A percentile compares a stretch with the other conserved stretches of the same genome.
These are phyloP conservation scores for Gautieria morchelliformis DNA, from an alignment of 768 basidiomycete species.

Conservation along the genomic window DNA sequence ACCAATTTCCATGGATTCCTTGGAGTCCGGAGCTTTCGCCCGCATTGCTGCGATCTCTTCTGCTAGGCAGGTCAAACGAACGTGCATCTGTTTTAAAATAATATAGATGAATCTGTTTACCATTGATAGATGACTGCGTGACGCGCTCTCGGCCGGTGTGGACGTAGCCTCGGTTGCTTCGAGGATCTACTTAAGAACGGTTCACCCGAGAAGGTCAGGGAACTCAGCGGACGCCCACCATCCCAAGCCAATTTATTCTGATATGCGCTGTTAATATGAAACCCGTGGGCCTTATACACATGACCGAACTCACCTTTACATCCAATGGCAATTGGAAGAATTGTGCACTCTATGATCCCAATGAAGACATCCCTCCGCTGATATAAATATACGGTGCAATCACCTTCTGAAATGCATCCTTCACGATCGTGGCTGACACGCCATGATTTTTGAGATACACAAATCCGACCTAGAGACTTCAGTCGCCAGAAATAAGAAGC, in stretches of 20 bases:
- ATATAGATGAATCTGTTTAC: background rate
- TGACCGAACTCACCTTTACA: constrained; percentile 41
- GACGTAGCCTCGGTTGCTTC: constrained; percentile 81
- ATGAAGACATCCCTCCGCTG: background rate
- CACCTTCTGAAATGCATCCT: constrained; percentile 60
- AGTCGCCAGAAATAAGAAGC: constrained; percentile 1
- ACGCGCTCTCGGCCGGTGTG: constrained; percentile 73
- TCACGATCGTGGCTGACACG: constrained; percentile 45
- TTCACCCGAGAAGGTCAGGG: background rate
- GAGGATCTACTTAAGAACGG: constrained; percentile 40
- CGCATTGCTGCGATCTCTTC: constrained; percentile 67
- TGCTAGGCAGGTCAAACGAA: constrained; percentile 19
- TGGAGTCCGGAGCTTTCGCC: constrained; percentile 68
- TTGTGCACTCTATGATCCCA: constrained; percentile 47
- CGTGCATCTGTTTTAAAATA: background rate
- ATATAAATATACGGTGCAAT: background rate
- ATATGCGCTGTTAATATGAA: background rate
- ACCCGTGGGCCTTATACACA: background rate
- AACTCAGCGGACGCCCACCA: constrained; percentile 4
- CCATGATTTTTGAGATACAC: constrained; percentile 72
- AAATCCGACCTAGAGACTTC: constrained; percentile 45
- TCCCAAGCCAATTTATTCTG: constrained; percentile 69
- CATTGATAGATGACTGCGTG: constrained; percentile 59
- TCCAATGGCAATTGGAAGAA: constrained; percentile 63
- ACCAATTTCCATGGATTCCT: constrained; percentile 87